Evolutionary conservation across 805 yeast genomes (phyloP).

Genomic region (Ogataea paraovalis): DNA sequence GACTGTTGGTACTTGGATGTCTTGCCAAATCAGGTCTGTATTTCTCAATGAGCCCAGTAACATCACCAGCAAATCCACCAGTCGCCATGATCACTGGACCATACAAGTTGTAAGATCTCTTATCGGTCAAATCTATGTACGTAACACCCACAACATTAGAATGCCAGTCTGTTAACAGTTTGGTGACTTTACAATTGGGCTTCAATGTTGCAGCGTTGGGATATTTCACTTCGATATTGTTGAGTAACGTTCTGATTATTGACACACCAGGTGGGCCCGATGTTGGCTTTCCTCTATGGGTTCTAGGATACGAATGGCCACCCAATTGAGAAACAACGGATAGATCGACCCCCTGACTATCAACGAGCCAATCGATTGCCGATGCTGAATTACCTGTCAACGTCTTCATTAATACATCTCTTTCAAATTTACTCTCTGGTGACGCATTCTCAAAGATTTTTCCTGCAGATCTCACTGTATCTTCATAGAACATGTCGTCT

Average conservation of each 20-base stretch:
- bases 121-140: conserved; percentile 30
- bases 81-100: conserved; percentile 63
- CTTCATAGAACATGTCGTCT: conserved; percentile 54
- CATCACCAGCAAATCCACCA: conserved; percentile 68
- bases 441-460: conserved; percentile 39
- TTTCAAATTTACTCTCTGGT: conserved; percentile 27
- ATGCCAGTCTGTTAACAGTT: conserved; percentile 30
- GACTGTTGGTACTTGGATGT: conserved; percentile 58
- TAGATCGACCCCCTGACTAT: conserved; percentile 54
- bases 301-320: conserved; percentile 77
- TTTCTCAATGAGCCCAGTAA: conserved; percentile 44
- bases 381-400: conserved; percentile 58
- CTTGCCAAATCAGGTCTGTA: conserved; percentile 55
- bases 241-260: conserved; percentile 51
- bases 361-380: conserved; percentile 72
- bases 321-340: conserved; percentile 72
- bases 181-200: conserved; percentile 36
- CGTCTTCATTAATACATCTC: conserved; percentile 53
- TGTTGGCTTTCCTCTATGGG: conserved; percentile 72
- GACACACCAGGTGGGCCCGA: conserved; percentile 61
- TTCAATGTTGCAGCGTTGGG: conserved; percentile 35
- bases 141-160: conserved; percentile 21
- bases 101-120: conserved; percentile 22
- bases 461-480: conserved; percentile 61
- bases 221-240: conserved; percentile 42